These are phyloP conservation scores for Begonia masoniana DNA, from an alignment of 306 rosid genomes.

Conservation along the genomic window DNA sequence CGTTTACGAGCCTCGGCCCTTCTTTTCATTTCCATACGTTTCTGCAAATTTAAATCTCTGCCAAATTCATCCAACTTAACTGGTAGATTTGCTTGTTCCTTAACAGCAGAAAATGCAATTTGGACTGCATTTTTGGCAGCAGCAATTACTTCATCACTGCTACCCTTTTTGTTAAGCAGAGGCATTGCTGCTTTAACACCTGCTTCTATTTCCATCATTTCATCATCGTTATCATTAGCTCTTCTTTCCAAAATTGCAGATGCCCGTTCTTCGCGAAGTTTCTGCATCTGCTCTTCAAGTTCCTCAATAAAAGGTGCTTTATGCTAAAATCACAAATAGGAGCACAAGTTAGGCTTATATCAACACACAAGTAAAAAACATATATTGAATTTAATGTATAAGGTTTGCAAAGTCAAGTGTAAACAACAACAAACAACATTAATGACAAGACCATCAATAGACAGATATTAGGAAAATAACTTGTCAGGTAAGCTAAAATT, in stretches of 20 bases:
- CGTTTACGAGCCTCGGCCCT: constrained; percentile 51
- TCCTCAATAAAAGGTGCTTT: constrained; percentile 91
- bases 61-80: constrained; percentile 81
- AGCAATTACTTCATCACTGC: constrained; percentile 32
- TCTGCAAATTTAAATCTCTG: constrained; percentile 81
- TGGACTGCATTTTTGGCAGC: constrained; percentile 74
- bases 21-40: constrained; percentile 59
- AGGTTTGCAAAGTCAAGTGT: too few relatives aligned
- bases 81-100: constrained; percentile 67
- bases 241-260: constrained; percentile 63
- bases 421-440: too few relatives aligned
- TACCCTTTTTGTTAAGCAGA: constrained; percentile 54
- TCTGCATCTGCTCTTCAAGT: constrained; percentile 87
- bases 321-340: constrained; percentile 34
- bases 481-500: too few relatives aligned
- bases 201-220: constrained; percentile 71
- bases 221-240: constrained; percentile 57
- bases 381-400: too few relatives aligned
- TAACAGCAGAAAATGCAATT: constrained; percentile 56
- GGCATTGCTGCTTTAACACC: constrained; percentile 75
- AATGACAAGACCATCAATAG: too few relatives aligned
- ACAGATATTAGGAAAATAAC: too few relatives aligned
- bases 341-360: too few relatives aligned
- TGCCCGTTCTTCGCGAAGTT: constrained; percentile 69
- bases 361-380: too few relatives aligned